Percentiles rank a stretch among this genome's conserved stretches.
phyloP scores from a whole-genome alignment of 306 rosid species.

The Rubus parviflorus region DNA sequence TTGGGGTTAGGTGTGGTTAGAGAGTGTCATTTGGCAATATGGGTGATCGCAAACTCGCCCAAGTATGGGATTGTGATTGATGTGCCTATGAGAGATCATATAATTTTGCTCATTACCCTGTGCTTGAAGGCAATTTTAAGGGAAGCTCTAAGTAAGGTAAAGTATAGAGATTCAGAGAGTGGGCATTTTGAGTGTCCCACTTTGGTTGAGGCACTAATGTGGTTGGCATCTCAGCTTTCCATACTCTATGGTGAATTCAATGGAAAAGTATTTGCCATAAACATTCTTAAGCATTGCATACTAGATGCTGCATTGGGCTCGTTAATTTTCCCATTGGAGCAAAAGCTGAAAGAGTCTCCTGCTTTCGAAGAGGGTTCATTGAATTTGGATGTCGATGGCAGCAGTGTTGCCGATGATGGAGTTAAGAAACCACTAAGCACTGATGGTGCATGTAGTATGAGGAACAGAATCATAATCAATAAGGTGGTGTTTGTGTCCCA shows the following conservation, averaged over 20 bases:
- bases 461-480: slow-evolving; percentile 20
- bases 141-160: slow-evolving; percentile 47
- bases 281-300: slow-evolving; percentile 51
- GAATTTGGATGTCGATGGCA: slow-evolving; percentile 18
- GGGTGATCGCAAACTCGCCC: slow-evolving; percentile 75
- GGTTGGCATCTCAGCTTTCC: slow-evolving; percentile 73
- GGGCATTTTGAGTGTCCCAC: slow-evolving; percentile 47
- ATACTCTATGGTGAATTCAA: slow-evolving; percentile 59
- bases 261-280: slow-evolving; percentile 54
- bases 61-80: slow-evolving; percentile 65
- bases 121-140: slow-evolving; percentile 56
- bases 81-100: slow-evolving; percentile 54
- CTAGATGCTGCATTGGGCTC: slow-evolving; percentile 46
- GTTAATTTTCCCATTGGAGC: slow-evolving; percentile 43
- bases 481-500: slow-evolving; percentile 52
- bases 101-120: slow-evolving; percentile 46
- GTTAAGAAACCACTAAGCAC: slow-evolving; percentile 6
- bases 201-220: slow-evolving; percentile 48
- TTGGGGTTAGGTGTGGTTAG: slow-evolving; percentile 27
- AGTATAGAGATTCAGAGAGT: slow-evolving; percentile 12
- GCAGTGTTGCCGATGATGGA: slow-evolving; percentile 10
- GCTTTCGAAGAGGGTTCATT: slow-evolving; percentile 22
- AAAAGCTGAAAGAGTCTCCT: slow-evolving; percentile 19
- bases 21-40: slow-evolving; percentile 33
- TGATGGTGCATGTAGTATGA: slow-evolving; percentile 6